These are phyloP conservation scores for Prosopis cineraria DNA, from an alignment of 306 rosid genomes.

Conservation along the genomic window DNA sequence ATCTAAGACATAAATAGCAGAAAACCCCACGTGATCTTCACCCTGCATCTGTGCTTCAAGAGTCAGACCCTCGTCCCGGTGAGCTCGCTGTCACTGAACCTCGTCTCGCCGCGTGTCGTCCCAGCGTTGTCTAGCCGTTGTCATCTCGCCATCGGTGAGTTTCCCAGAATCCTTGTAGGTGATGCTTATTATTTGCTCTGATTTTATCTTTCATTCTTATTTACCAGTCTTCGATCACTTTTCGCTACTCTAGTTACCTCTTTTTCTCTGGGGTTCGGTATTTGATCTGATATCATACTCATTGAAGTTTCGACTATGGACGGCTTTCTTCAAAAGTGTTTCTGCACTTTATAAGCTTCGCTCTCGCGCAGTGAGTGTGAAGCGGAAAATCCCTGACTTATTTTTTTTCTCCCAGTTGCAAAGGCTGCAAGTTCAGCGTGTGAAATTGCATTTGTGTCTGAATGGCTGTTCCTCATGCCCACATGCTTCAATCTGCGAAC, in stretches of 20 bases:
- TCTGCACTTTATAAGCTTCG: slow-evolving; percentile 80
- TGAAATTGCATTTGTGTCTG: background rate
- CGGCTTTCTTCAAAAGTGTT: slow-evolving; percentile 70
- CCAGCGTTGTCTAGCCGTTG: too few relatives aligned
- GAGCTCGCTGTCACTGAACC: too few relatives aligned
- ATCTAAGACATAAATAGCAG: too few relatives aligned
- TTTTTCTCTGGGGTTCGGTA: background rate
- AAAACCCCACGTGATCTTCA: too few relatives aligned
- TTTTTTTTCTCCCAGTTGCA: too few relatives aligned
- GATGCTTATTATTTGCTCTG: background rate
- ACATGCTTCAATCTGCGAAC: slow-evolving; percentile 39
- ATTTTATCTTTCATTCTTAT: background rate
- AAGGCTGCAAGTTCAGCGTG: background rate
- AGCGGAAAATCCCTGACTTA: background rate
- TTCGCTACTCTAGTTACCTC: background rate
- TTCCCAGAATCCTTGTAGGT: background rate
- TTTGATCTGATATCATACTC: slow-evolving; percentile 4
- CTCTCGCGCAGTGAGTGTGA: slow-evolving; percentile 67
- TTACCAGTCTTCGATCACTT: background rate
- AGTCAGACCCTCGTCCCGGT: too few relatives aligned
- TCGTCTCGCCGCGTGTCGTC: too few relatives aligned
- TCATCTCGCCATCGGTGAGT: too few relatives aligned
- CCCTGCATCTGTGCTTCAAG: too few relatives aligned
- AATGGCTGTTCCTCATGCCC: slow-evolving; percentile 46
- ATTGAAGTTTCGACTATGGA: slow-evolving; percentile 6